These are phyloP conservation scores for Orbilia javanica DNA, from an alignment of 2,329 filamentous ascomycete genomes.

Conservation along the genomic window DNA sequence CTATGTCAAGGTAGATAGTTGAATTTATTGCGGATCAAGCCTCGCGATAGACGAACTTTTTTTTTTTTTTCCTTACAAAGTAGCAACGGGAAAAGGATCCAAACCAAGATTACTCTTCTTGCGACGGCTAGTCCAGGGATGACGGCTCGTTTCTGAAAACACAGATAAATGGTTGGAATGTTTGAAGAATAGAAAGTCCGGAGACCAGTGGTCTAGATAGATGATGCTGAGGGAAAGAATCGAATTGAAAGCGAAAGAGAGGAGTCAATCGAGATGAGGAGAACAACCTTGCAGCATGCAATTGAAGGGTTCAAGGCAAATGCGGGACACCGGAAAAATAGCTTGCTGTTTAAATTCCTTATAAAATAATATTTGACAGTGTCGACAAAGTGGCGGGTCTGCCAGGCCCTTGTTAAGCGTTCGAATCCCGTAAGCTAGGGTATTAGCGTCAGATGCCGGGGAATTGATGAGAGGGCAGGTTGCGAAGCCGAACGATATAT, in stretches of 20 bases:
- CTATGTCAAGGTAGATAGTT: not conserved
- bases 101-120: not conserved
- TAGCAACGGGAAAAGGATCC: not conserved
- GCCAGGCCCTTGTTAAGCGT: conserved; percentile 55
- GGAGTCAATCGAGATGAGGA: conserved; percentile 39
- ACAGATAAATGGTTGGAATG: not conserved
- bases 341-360: conserved; percentile 43
- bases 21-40: not conserved
- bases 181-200: not conserved
- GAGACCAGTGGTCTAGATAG: conserved; percentile 1
- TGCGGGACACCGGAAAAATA: conserved; percentile 58
- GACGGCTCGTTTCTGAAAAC: not conserved
- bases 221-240: conserved; percentile 40
- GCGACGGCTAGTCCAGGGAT: too few species aligned
- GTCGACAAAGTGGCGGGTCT: conserved; percentile 55
- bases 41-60: conserved; percentile 1
- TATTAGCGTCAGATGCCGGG: conserved; percentile 56
- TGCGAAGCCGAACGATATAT: conserved; percentile 57
- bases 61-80: not conserved
- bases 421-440: conserved; percentile 56
- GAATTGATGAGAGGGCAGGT: conserved; percentile 56
- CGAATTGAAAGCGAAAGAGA: conserved; percentile 38
- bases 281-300: conserved; percentile 44
- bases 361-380: conserved; percentile 42
- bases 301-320: conserved; percentile 50